Evolutionary conservation across 306 rosid species (phyloP), one percentile per base, ranked within the genome.

Genomic region (Prunus padus): DNA sequence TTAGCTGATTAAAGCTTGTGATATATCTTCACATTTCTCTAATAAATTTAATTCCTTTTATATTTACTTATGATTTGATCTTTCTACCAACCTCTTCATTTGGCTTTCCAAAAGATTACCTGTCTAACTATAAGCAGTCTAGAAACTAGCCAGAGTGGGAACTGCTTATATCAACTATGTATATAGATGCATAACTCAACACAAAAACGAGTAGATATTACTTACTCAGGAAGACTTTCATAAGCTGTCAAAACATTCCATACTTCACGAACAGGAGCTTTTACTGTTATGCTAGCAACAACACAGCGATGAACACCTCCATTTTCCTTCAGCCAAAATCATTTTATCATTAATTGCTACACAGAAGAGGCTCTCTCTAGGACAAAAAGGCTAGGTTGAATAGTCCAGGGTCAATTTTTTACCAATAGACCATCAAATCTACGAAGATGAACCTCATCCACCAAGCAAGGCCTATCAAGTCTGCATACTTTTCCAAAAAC

Each of bases 301-400:
- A 95, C 98, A 72, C 94, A 84, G 25, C 98, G 98, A 89, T 95
- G 98, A 57, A 92, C 97, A 4, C 97, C 98, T 81, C 98, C 98
- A 72, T 95, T 90, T 92, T 95, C 97, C 98, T 95, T 95, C 84
- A 85, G 64, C 66, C 70, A 83, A 82, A 84, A 78, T 47, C 15
- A 82, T 71, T 73, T 76, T 45, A 64, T 69, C 72, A 54, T 81
- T 60, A 79, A 75, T 19, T 67, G 30, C 28, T 49, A 72, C 46
- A 76, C 46, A 69, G 74, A 49, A 76, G 51, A 49, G 60, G 75
- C 25, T 31, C 63, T 70, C 65, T 65, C 25, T 26, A 28, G 67
- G 22, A 75, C 30, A 70, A 71, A 60, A 67, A 47, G 56, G 81
- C 56, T 42, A 68, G 19, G 20, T 25, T 28, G 40, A 74, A 67